A percentile compares a stretch with the other conserved stretches of the same genome.
Evolutionary conservation across 1,284 basidiomycete species (phyloP).

Genomic region (Cutaneotrichosporon cutaneum): DNA sequence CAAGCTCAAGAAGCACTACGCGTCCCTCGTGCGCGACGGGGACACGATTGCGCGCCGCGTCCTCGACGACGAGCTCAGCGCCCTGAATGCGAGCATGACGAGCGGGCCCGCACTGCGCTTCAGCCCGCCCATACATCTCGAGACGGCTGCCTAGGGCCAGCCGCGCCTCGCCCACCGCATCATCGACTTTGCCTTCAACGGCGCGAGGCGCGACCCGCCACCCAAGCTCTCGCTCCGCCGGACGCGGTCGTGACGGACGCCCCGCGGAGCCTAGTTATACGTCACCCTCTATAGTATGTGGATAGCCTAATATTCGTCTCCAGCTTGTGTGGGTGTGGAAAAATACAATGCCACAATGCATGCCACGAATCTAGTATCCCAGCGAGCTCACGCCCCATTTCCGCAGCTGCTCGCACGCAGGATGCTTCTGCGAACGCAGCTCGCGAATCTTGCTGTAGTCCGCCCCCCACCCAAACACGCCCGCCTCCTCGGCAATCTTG

Average conservation of each 20-base stretch:
- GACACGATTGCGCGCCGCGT: conserved; percentile 50
- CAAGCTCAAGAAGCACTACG: conserved; percentile 51
- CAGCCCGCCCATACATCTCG: neutral
- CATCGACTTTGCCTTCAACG: neutral
- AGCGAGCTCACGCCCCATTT: conserved; percentile 35
- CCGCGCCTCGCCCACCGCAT: neutral
- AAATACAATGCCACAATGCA: neutral
- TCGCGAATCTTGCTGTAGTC: conserved; percentile 70
- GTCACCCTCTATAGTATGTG: neutral
- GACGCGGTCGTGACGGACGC: neutral
- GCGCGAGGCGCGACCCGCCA: neutral
- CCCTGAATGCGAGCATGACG: conserved; percentile 7
- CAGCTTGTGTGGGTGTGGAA: conserved; percentile 7
- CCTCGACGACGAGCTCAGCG: conserved; percentile 48
- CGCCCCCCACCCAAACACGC: conserved; percentile 82
- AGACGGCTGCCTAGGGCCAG: conserved; percentile 1
- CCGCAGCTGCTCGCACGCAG: conserved; percentile 63
- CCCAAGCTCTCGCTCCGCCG: neutral
- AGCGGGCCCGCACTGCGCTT: conserved; percentile 15
- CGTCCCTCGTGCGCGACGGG: conserved; percentile 48
- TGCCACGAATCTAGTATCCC: conserved; percentile 16
- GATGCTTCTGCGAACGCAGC: conserved; percentile 40
- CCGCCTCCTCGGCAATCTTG: conserved; percentile 70
- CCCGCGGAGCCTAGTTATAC: neutral
- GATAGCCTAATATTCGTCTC: neutral